Evolutionary conservation across 2,329 filamentous ascomycete genomes (phyloP).

Genomic region (Cladosporium velox): DNA sequence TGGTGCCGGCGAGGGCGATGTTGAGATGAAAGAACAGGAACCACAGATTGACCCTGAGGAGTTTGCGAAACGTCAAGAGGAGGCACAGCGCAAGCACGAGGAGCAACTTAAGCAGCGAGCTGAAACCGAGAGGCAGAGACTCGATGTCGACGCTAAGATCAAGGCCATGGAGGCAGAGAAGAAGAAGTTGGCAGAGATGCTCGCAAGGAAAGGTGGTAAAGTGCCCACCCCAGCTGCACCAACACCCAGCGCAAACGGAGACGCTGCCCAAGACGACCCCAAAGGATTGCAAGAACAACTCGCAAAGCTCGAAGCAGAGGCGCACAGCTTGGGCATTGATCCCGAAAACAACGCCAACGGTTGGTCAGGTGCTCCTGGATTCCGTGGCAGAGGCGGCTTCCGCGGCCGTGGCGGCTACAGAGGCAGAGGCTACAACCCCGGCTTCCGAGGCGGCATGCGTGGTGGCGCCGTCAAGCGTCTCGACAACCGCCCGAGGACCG

Average conservation of each 20-base stretch:
- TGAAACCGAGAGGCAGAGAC: slow-evolving; percentile 63
- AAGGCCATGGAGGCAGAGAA: slow-evolving; percentile 67
- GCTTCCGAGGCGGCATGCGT: slow-evolving; percentile 49
- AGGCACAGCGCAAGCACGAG: slow-evolving; percentile 69
- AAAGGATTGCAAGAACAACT: slow-evolving; percentile 70
- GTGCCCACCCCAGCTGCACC: slow-evolving; percentile 26
- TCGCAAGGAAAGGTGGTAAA: slow-evolving; percentile 57
- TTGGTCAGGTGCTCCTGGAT: slow-evolving; percentile 24
- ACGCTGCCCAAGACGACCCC: slow-evolving; percentile 50
- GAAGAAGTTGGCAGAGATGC: slow-evolving; percentile 60
- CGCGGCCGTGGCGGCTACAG: slow-evolving; percentile 36
- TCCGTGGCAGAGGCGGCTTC: slow-evolving; percentile 30
- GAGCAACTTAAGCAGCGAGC: slow-evolving; percentile 64
- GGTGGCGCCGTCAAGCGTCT: slow-evolving; percentile 62
- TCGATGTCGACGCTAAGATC: slow-evolving; percentile 66
- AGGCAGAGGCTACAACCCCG: slow-evolving; percentile 46
- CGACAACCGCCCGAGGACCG: slow-evolving; percentile 72
- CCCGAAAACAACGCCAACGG: slow-evolving; percentile 47
- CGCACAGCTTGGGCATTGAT: slow-evolving; percentile 68
- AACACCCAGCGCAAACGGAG: slow-evolving; percentile 26
- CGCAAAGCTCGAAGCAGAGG: slow-evolving; percentile 72
- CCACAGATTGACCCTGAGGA: slow-evolving; percentile 69
- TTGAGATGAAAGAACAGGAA: slow-evolving; percentile 41
- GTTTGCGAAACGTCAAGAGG: slow-evolving; percentile 67
- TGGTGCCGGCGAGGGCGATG: slow-evolving; percentile 24